phyloP scores from a whole-genome alignment of 108 stramenopile species.

The Epithemia pelagica region DNA sequence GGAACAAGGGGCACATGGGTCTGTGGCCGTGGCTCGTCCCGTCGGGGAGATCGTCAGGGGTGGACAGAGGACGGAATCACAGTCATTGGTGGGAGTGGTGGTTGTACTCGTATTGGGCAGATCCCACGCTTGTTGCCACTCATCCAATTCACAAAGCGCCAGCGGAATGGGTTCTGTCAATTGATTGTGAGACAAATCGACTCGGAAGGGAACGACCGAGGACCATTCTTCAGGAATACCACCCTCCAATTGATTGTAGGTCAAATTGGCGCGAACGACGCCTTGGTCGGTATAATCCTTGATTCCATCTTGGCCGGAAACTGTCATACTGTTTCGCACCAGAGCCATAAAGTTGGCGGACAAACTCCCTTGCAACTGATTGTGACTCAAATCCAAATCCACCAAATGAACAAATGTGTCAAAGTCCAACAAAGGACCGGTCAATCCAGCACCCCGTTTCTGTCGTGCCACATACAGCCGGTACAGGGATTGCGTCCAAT shows the following conservation, averaged over 20 bases:
- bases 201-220: not conserved
- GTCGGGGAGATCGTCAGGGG: slow-evolving; percentile 20
- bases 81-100: too few relatives aligned
- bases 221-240: not conserved
- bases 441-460: slow-evolving; percentile 1
- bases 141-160: not conserved
- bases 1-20: not conserved
- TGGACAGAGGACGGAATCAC: slow-evolving; percentile 26
- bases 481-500: not conserved
- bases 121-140: not conserved
- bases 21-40: slow-evolving; percentile 11
- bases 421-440: slow-evolving; percentile 25
- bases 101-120: too few relatives aligned
- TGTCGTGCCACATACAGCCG: not conserved
- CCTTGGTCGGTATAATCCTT: too few relatives aligned
- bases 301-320: not conserved
- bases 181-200: not conserved
- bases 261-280: not conserved
- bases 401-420: slow-evolving; percentile 18
- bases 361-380: slow-evolving; percentile 12
- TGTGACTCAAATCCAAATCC: slow-evolving; percentile 39
- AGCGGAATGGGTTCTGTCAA: not conserved
- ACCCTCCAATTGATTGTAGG: not conserved
- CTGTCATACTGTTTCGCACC: too few relatives aligned
- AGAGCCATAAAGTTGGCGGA: not conserved